Percentiles rank a stretch among this genome's conserved stretches.
These are phyloP conservation scores for Calocybe cyanea DNA, from an alignment of 768 basidiomycete genomes.

Conservation along the genomic window DNA sequence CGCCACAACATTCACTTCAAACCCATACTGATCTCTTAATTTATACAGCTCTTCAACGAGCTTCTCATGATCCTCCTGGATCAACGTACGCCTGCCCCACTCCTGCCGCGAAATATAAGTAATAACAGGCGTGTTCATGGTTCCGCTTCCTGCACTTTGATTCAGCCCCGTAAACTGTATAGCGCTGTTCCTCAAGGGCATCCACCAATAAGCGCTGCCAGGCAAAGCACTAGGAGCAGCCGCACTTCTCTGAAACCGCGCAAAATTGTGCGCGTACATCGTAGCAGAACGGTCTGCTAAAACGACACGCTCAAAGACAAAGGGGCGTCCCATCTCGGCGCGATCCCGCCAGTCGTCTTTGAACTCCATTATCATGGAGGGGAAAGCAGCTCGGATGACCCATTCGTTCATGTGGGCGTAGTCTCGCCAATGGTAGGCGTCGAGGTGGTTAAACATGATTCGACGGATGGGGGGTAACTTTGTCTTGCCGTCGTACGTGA, in stretches of 20 bases:
- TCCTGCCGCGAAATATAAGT: constrained; percentile 89
- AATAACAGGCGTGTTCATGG: constrained; percentile 67
- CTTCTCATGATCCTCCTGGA: constrained; percentile 68
- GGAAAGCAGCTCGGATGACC: constrained; percentile 77
- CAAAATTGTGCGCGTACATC: constrained; percentile 65
- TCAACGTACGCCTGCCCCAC: constrained; percentile 85
- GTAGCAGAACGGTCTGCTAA: constrained; percentile 85
- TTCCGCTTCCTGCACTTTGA: constrained; percentile 38
- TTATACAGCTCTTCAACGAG: constrained; percentile 73
- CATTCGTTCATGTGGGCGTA: constrained; percentile 90
- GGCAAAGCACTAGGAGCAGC: constrained; percentile 71
- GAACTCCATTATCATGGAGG: constrained; percentile 78
- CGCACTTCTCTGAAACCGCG: constrained; percentile 72
- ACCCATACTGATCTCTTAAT: constrained; percentile 67
- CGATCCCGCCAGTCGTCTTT: constrained; percentile 82
- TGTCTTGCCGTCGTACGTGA: constrained; percentile 63
- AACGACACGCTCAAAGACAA: constrained; percentile 84
- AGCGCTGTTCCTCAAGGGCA: constrained; percentile 67
- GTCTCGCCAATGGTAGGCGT: constrained; percentile 83
- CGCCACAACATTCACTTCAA: constrained; percentile 84
- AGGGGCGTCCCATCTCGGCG: constrained; percentile 58
- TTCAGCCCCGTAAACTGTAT: constrained; percentile 66
- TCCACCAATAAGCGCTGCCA: constrained; percentile 84
- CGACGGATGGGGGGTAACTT: constrained; percentile 70
- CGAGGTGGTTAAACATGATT: constrained; percentile 71